These are phyloP conservation scores for Przewalskia tangutica DNA, from an alignment of 257 asterid species.

Conservation along the genomic window DNA sequence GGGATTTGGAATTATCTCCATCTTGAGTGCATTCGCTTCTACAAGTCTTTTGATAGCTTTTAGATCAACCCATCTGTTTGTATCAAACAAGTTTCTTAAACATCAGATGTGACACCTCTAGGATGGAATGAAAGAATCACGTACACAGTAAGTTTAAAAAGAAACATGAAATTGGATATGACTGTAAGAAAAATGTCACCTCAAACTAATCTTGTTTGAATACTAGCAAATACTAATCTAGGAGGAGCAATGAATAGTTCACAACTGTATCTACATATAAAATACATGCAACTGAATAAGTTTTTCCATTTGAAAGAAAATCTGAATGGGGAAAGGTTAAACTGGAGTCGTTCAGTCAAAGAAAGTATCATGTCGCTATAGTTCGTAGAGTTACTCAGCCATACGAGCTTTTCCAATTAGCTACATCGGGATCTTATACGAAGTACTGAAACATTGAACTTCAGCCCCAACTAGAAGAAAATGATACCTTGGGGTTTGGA, in stretches of 20 bases:
- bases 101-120: too few relatives aligned
- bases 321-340: neutral
- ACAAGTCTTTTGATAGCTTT: conserved; percentile 80
- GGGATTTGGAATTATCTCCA: conserved; percentile 99
- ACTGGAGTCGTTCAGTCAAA: neutral
- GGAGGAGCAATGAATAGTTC: neutral
- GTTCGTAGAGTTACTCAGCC: neutral
- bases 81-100: conserved; percentile 7
- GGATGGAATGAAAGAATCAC: neutral
- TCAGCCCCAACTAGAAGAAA: neutral
- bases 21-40: conserved; percentile 61
- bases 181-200: neutral
- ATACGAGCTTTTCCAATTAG: neutral
- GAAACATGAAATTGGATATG: neutral
- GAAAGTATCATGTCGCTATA: neutral
- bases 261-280: neutral
- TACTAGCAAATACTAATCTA: neutral
- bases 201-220: neutral
- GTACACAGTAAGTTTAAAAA: neutral
- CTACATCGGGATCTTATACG: neutral
- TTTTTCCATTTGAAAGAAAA: neutral
- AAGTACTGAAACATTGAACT: neutral
- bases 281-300: neutral
- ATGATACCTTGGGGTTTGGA: conserved; percentile 85
- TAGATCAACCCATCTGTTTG: conserved; percentile 88